These are phyloP conservation scores for Harrya chromipes DNA, from an alignment of 768 basidiomycete genomes.

Conservation along the genomic window DNA sequence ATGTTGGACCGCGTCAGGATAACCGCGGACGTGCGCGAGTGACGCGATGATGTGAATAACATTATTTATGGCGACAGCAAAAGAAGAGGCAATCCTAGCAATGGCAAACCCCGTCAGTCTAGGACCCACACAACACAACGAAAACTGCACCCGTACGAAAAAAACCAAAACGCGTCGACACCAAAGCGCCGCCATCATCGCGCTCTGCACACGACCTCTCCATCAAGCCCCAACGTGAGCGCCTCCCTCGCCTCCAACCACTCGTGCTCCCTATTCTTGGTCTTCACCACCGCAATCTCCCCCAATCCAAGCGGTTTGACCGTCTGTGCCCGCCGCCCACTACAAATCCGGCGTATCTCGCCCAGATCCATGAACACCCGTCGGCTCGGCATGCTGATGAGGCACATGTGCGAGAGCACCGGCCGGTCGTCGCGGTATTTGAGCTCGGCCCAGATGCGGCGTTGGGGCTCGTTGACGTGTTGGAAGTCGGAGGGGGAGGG, in stretches of 20 bases:
- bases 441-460: constrained; percentile 89
- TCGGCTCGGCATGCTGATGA: constrained; percentile 83
- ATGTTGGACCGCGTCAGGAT: no score
- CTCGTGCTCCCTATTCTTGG: constrained; percentile 64
- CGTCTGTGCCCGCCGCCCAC: constrained; percentile 76
- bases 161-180: neutral
- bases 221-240: constrained; percentile 66
- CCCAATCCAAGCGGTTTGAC: constrained; percentile 87
- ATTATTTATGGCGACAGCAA: no score
- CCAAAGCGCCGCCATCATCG: constrained; percentile 37
- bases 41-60: no score
- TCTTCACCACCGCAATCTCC: constrained; percentile 85
- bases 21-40: no score
- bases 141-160: neutral
- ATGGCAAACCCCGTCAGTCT: constrained; percentile 1
- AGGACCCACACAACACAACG: neutral
- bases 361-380: constrained; percentile 68
- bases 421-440: constrained; percentile 92
- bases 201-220: constrained; percentile 87
- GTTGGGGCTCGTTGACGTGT: constrained; percentile 56
- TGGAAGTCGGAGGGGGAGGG: constrained; percentile 67
- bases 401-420: constrained; percentile 73
- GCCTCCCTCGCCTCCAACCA: constrained; percentile 96
- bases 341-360: constrained; percentile 77
- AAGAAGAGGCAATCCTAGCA: neutral